Percentiles rank a stretch among this genome's conserved stretches.
Evolutionary conservation across 345 rosid genomes (phyloP).

Genomic region (Trapa bicornis): DNA sequence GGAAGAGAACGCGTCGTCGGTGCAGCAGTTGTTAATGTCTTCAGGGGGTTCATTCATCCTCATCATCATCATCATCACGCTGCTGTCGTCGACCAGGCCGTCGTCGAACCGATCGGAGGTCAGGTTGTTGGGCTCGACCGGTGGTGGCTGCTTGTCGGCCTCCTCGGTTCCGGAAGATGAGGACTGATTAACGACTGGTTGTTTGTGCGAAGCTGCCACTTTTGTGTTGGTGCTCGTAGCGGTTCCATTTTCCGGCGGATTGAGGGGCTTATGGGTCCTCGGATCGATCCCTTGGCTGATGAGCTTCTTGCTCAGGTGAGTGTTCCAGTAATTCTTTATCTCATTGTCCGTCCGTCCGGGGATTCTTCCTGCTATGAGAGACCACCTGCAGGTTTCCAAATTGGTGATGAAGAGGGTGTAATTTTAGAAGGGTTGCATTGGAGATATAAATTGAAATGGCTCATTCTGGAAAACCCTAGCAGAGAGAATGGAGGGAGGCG

Average conservation of each 20-base stretch:
- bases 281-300: constrained; percentile 58
- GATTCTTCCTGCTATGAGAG: constrained; percentile 53
- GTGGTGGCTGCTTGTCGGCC: background rate
- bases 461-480: background rate
- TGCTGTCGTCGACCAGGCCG: background rate
- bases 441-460: background rate
- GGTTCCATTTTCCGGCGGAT: constrained; percentile 9
- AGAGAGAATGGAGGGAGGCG: background rate
- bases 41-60: constrained; percentile 13
- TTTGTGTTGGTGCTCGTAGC: constrained; percentile 11
- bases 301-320: constrained; percentile 53
- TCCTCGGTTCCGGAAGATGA: background rate
- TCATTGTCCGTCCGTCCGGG: constrained; percentile 61
- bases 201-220: background rate
- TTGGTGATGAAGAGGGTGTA: background rate
- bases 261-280: constrained; percentile 48
- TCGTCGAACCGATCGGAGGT: background rate
- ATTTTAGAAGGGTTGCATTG: background rate
- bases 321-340: constrained; percentile 68
- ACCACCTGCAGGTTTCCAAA: constrained; percentile 27
- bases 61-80: background rate
- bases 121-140: no score
- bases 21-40: constrained; percentile 15
- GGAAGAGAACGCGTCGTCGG: constrained; percentile 35
- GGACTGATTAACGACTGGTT: constrained; percentile 4